Evolutionary conservation across 2,329 filamentous ascomycete species (phyloP).

Genomic region (Colletotrichum orbiculare): DNA sequence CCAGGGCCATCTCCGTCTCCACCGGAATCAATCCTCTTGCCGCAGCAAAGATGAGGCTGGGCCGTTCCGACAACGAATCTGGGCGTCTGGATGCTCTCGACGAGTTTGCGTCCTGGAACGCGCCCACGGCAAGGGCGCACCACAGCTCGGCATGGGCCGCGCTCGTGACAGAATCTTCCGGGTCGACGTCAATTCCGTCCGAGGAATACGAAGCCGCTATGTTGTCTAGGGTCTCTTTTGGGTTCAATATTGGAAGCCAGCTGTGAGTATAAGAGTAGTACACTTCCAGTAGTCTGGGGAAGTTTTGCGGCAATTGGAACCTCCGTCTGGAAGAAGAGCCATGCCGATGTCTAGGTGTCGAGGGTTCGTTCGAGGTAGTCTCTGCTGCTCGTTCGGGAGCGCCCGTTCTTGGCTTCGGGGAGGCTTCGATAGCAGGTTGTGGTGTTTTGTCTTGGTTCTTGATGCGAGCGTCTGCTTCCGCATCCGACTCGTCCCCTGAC

Average conservation of each 20-base stretch:
- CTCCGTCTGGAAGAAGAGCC: constrained; percentile 19
- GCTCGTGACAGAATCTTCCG: constrained; percentile 42
- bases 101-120: constrained; percentile 59
- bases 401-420: constrained; percentile 5
- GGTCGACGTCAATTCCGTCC: constrained; percentile 45
- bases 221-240: constrained; percentile 67
- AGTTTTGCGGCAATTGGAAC: constrained; percentile 60
- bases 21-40: constrained; percentile 61
- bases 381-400: constrained; percentile 21
- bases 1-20: constrained; percentile 50
- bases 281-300: constrained; percentile 73
- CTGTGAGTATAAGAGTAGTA: constrained; percentile 82
- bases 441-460: constrained; percentile 25
- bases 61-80: constrained; percentile 44
- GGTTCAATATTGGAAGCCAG: constrained; percentile 79
- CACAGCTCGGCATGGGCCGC: constrained; percentile 68
- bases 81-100: constrained; percentile 34
- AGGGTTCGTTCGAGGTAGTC: not conserved
- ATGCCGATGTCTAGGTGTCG: constrained; percentile 14
- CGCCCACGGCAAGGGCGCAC: constrained; percentile 68
- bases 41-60: constrained; percentile 56
- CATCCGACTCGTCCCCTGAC: constrained; percentile 47
- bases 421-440: constrained; percentile 3
- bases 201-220: constrained; percentile 56
- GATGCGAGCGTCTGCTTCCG: constrained; percentile 39